These are phyloP conservation scores for Acanthamoeba royreba DNA, from an alignment of 208 protist genomes.

Conservation along the genomic window DNA sequence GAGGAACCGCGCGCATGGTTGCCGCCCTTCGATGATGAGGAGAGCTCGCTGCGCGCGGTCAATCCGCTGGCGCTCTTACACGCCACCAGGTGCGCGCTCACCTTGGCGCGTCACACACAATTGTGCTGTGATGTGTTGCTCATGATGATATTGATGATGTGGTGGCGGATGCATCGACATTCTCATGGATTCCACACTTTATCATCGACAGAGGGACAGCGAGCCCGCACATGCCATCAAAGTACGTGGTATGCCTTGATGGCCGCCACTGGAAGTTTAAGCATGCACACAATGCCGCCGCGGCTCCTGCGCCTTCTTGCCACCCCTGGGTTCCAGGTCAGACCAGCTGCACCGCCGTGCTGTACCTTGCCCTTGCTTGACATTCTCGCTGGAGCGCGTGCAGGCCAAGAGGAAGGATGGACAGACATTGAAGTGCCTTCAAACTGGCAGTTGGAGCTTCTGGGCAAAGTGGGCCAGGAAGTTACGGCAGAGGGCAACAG, in stretches of 20 bases:
- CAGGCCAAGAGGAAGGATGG: not conserved
- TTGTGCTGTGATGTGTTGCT: not conserved
- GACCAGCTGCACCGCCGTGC: not conserved
- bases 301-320: not conserved
- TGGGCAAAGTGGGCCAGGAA: not conserved
- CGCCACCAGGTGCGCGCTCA: not conserved
- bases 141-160: too few relatives aligned
- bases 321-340: too few relatives aligned
- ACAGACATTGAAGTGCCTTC: not conserved
- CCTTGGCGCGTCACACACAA: too few relatives aligned
- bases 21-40: not conserved
- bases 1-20: not conserved
- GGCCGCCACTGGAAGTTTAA: not conserved
- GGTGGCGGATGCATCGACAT: too few relatives aligned
- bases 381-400: not conserved
- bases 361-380: not conserved
- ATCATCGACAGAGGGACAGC: not conserved
- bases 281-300: not conserved
- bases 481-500: not conserved
- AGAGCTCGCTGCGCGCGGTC: not conserved
- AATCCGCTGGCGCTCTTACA: not conserved
- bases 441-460: not conserved
- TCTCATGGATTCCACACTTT: not conserved
- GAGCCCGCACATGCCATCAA: not conserved
- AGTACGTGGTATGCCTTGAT: not conserved